Conservation (phyloP, 164 flowering plant species). For the Saururus chinensis region DNA sequence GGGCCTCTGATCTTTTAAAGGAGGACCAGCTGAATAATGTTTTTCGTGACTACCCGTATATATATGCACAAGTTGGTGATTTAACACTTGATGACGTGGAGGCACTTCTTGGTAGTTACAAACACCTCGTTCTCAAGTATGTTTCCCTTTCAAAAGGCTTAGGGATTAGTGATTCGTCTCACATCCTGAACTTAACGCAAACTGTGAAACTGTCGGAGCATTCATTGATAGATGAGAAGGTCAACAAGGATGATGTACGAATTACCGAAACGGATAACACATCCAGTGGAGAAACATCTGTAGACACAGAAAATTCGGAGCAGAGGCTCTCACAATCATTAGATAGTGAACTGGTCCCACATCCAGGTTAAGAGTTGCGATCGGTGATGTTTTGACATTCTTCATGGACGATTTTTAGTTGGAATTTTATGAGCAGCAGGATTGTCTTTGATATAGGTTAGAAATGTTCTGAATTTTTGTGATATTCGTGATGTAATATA, state of each 20-base stretch:
- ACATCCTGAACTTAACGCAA: conserved; percentile 12
- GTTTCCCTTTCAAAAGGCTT: conserved; percentile 68
- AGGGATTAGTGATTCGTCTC: conserved; percentile 17
- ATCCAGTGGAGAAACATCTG: background rate
- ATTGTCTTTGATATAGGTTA: too few species aligned
- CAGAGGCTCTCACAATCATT: background rate
- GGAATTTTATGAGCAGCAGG: too few species aligned
- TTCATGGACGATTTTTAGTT: too few species aligned
- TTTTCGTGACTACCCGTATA: conserved; percentile 56
- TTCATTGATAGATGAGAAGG: conserved; percentile 7
- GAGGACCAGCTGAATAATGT: conserved; percentile 36
- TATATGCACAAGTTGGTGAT: conserved; percentile 69
- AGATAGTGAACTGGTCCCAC: background rate
- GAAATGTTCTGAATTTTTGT: too few species aligned
- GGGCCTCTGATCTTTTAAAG: conserved; percentile 58
- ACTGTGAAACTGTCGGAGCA: conserved; percentile 2
- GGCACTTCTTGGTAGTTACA: conserved; percentile 61
- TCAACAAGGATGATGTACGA: conserved; percentile 3
- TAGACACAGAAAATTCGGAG: background rate
- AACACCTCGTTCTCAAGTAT: conserved; percentile 70
- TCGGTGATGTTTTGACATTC: too few species aligned
- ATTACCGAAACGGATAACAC: background rate
- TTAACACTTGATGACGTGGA: conserved; percentile 70
- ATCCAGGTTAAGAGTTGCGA: background rate
- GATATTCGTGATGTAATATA: too few species aligned